Evolutionary conservation across 208 protist genomes (phyloP), one percentile per base, ranked within the genome.

Genomic region (Leishmania amazonensis): DNA sequence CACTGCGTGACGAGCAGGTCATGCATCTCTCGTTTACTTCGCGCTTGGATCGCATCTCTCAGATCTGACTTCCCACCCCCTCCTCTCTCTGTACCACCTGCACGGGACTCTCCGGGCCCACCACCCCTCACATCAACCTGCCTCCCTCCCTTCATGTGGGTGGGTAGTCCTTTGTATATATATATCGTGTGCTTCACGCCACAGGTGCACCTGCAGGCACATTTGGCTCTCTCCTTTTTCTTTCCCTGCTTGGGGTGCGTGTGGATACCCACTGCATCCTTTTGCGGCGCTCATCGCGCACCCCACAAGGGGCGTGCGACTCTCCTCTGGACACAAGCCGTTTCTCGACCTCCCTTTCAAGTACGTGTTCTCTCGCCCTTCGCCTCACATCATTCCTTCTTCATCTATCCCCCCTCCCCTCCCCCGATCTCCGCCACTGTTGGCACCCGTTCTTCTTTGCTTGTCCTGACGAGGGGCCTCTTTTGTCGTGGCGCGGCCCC

Each of bases 131-230:
- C 21, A 72, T 15, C 67, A 6, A 72, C 38, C 35, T 13, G 3
- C 67, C 24, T 19, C 67, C 21, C 2, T 72, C 13, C 40, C 19
- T n/a, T 47, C 67, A 72, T 72, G 9, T 5, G 67, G 40, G 67
- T 24, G 65, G 3, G 67, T 47, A 19, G 21, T 11, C 40, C 8
- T 7, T n/a, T 40, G 28, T 65, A 65, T 65, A 65, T 65, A 65
- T 65, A 65, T 65, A 65, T 85, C 53, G 81, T 84, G 13, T 81
- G 19, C 31, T 42, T 75, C 58, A 7, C 31, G 74, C 68, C 31
- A 21, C 38, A 51, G 15, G 68, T 47, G 19, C 35, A 24, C 31
- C 24, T 8, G 68, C 3, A 31, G 35, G 49, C 31, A 70, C 24
- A 2, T n/a, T 4, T 13, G 7, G 6, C 9, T 6, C 28, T 74